Base-by-base conservation (phyloP, 1,139 yeast species). In the Wickerhamomyces sp. region DNA sequence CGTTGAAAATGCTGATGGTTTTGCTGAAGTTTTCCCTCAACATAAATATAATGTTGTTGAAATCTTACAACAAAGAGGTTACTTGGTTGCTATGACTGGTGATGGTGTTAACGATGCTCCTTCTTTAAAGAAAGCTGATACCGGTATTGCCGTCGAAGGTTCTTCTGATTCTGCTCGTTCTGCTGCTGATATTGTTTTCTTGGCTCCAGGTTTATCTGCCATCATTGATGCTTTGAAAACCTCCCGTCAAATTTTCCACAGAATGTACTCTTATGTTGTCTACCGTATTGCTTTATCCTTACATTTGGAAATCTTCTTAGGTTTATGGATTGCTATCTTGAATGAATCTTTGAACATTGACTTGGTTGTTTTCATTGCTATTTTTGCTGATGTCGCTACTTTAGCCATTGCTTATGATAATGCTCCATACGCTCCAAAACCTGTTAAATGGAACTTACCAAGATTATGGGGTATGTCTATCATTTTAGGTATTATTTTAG, bases 371-470 rank as follows among this genome's bases (percentile, higher is more conserved):
- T 88, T 88, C 80, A 84, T 88, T 81, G 96, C 95, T 60, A 85
- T 88, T 68, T 88, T 88, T 69, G 96, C 95, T 67, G 95, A 88
- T 76, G 94, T 88, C 76, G 96, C 96, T 57, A 88, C 96, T 62
- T 76, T 88, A 67, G 91, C 96, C 58, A 87, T 88, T 79, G 96
- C 95, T 72, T 88, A 88, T 73, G 96, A 88, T 73, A 86, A 93
- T 63, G 99, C 99, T 74, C 99, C 98, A 66, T 93, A 78, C 79
- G 94, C 93, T 71, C 95, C 89, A 71, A 76, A 77, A 67, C 99
- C 99, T 63, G 98, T 93, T 66, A 93, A 93, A 76, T 93, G 99
- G 99, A 91, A 93, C 84, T 76, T 91, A 67, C 95, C 95, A 73
- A 85, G 95, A 83, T 78, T 88, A 72, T 88, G 96, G 96, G 95